These are phyloP conservation scores for Amanita pseudoporphyria DNA, from an alignment of 768 basidiomycete species.

Conservation along the genomic window DNA sequence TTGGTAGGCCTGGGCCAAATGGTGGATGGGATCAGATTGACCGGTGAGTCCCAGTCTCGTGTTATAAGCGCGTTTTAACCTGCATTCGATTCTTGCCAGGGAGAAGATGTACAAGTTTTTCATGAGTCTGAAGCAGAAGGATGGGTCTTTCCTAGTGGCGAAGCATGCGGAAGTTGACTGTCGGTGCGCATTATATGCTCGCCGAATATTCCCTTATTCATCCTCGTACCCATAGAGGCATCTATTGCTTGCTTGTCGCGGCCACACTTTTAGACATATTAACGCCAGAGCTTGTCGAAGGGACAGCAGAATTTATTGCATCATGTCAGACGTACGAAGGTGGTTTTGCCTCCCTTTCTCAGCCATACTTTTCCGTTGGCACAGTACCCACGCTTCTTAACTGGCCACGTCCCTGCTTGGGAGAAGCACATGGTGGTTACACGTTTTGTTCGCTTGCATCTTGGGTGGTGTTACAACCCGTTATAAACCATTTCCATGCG, in stretches of 20 bases:
- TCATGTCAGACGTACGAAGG: constrained; percentile 98
- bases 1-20: constrained; percentile 57
- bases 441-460: constrained; percentile 88
- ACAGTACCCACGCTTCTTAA: constrained; percentile 21
- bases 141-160: constrained; percentile 90
- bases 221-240: constrained; percentile 46
- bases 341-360: constrained; percentile 77
- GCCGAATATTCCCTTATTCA: background rate
- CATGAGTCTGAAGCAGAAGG: constrained; percentile 83
- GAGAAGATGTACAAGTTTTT: constrained; percentile 80
- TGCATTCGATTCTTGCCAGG: constrained; percentile 24
- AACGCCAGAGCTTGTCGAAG: constrained; percentile 77
- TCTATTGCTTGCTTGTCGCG: constrained; percentile 83
- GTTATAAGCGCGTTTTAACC: background rate
- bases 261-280: constrained; percentile 79
- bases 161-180: constrained; percentile 90
- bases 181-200: constrained; percentile 40
- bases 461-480: constrained; percentile 68
- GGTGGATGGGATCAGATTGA: constrained; percentile 88
- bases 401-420: constrained; percentile 63
- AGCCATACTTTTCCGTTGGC: constrained; percentile 42
- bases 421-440: constrained; percentile 97
- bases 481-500: constrained; percentile 19
- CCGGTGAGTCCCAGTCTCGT: constrained; percentile 34
- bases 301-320: constrained; percentile 71